phyloP scores from a whole-genome alignment of 768 basidiomycete species.

The Trametes maxima region DNA sequence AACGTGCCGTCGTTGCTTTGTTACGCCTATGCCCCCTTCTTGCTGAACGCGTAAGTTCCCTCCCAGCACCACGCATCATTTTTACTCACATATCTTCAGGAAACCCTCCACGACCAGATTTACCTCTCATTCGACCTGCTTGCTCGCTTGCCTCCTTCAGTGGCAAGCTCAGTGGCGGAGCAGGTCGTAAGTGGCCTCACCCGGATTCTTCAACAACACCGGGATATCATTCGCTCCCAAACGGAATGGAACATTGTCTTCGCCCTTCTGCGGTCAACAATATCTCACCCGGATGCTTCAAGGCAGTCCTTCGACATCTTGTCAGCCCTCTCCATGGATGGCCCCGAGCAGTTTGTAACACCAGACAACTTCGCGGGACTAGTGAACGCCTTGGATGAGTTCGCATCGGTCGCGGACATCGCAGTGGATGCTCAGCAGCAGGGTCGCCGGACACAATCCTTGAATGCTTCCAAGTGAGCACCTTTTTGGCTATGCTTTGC shows the following conservation, averaged over 20 bases:
- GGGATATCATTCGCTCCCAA: constrained; percentile 78
- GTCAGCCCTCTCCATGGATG: constrained; percentile 62
- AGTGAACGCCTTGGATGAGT: constrained; percentile 82
- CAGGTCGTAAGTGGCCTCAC: constrained; percentile 87
- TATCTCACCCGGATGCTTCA: constrained; percentile 85
- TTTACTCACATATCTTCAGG: constrained; percentile 43
- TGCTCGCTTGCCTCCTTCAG: constrained; percentile 70
- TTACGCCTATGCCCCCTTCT: constrained; percentile 83
- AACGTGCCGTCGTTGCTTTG: constrained; percentile 89
- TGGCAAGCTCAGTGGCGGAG: constrained; percentile 87
- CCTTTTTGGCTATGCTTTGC: neutral
- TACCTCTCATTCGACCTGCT: constrained; percentile 93
- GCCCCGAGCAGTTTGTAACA: constrained; percentile 60
- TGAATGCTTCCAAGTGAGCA: constrained; percentile 31
- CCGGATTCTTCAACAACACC: constrained; percentile 76
- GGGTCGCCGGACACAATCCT: constrained; percentile 30
- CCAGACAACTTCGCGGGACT: constrained; percentile 82
- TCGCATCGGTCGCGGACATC: constrained; percentile 72
- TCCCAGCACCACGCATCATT: constrained; percentile 10
- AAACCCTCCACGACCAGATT: constrained; percentile 86
- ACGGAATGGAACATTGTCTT: constrained; percentile 97
- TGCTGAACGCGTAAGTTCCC: constrained; percentile 65
- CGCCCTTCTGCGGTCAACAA: constrained; percentile 82
- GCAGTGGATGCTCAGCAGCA: constrained; percentile 61
- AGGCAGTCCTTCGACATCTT: constrained; percentile 83